phyloP scores from a whole-genome alignment of 148 eudicot species.

The Chenopodium quinoa region DNA sequence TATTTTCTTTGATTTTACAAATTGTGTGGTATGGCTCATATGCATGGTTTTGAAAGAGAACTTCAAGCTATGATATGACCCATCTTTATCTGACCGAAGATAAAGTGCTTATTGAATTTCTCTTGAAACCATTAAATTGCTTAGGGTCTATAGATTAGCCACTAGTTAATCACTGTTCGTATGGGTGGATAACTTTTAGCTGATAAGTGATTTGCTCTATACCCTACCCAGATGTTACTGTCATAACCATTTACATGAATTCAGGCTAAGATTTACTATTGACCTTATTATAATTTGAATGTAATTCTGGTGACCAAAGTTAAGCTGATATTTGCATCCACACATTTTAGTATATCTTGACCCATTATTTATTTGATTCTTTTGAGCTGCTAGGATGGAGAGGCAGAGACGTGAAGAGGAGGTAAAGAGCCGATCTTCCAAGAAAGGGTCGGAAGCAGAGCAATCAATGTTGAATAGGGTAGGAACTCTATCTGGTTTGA shows the following conservation, averaged over 20 bases:
- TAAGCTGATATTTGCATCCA: not conserved
- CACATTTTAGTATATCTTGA: not conserved
- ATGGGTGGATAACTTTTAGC: not conserved
- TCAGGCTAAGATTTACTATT: not conserved
- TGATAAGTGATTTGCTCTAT: too few relatives aligned
- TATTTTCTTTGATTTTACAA: too few relatives aligned
- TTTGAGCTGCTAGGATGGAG: conserved; percentile 74
- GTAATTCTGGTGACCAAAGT: not conserved
- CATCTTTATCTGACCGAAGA: not conserved
- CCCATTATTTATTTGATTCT: not conserved
- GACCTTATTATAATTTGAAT: not conserved
- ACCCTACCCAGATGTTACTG: too few relatives aligned
- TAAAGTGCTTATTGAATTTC: not conserved
- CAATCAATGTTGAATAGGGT: conserved; percentile 86
- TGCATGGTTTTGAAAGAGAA: not conserved
- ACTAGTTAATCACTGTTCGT: not conserved
- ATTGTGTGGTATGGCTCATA: not conserved
- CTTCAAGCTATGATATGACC: not conserved
- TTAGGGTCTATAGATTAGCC: not conserved
- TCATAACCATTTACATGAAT: not conserved
- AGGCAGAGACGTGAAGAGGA: conserved; percentile 97
- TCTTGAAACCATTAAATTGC: not conserved
- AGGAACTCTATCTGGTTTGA: conserved; percentile 3
- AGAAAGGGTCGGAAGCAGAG: conserved; percentile 67
- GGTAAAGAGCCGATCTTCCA: conserved; percentile 70